A percentile compares a stretch with the other conserved stretches of the same genome.
Conservation (phyloP, 176 grass and related monocot species). For the Cenchrus fungigraminus region DNA sequence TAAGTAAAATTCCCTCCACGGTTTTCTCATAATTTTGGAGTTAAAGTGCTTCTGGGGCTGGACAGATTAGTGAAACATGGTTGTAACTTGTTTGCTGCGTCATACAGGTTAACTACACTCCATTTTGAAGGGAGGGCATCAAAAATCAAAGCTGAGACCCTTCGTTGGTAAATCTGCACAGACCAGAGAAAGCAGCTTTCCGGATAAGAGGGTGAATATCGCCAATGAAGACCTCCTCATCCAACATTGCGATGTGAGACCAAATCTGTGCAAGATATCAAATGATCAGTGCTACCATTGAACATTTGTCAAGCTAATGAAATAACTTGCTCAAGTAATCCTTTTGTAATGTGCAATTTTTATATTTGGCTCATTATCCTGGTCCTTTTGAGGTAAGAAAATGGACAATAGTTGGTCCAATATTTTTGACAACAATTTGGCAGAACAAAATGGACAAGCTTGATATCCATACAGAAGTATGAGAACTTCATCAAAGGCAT, state of each 20-base stretch:
- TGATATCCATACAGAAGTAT: slow-evolving; percentile 21
- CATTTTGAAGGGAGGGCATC: neutral
- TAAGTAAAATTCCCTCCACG: no score
- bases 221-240: slow-evolving; percentile 67
- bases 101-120: slow-evolving; percentile 36
- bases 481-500: neutral
- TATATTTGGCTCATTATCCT: neutral
- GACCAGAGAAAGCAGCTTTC: slow-evolving; percentile 80
- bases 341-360: neutral
- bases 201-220: slow-evolving; percentile 68
- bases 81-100: neutral
- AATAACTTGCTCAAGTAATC: neutral
- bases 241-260: slow-evolving; percentile 76
- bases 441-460: neutral
- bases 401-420: neutral
- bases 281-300: slow-evolving; percentile 17
- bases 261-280: slow-evolving; percentile 74
- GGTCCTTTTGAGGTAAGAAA: neutral
- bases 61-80: slow-evolving; percentile 25
- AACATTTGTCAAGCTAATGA: neutral
- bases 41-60: neutral
- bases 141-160: slow-evolving; percentile 45
- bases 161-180: slow-evolving; percentile 70
- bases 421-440: slow-evolving; percentile 1
- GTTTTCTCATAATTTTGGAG: neutral